Conservation (phyloP, 2,329 filamentous ascomycete genomes). For the Uncinocarpus reesii region DNA sequence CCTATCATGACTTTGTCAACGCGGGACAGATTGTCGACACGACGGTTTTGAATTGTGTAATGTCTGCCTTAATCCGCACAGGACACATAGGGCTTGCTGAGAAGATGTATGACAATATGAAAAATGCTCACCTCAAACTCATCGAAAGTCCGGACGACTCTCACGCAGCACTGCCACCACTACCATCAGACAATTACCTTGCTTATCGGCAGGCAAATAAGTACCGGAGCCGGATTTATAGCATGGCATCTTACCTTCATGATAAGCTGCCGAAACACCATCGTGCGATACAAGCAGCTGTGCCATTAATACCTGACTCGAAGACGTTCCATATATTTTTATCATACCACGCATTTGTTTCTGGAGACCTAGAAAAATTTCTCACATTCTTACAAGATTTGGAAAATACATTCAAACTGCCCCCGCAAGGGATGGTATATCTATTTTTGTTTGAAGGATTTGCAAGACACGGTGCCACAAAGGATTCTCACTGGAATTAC, state of each 20-base stretch:
- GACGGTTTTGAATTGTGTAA: constrained; percentile 73
- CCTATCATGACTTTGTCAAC: constrained; percentile 74
- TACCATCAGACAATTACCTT: constrained; percentile 27
- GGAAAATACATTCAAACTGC: constrained; percentile 53
- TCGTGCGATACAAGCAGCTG: constrained; percentile 53
- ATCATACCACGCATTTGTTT: constrained; percentile 56
- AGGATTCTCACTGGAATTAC: constrained; percentile 60
- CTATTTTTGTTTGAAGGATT: constrained; percentile 77
- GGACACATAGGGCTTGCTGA: constrained; percentile 69
- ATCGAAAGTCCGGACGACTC: constrained; percentile 25
- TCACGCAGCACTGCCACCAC: constrained; percentile 21
- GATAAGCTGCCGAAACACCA: constrained; percentile 45
- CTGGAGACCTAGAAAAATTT: constrained; percentile 63
- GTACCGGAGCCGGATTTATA: constrained; percentile 42
- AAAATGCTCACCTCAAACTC: constrained; percentile 43
- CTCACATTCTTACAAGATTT: constrained; percentile 69
- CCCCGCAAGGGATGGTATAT: constrained; percentile 66
- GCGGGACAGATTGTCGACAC: constrained; percentile 83
- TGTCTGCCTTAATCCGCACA: constrained; percentile 63
- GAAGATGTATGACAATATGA: constrained; percentile 77
- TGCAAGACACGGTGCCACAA: constrained; percentile 55
- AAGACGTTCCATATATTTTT: constrained; percentile 72
- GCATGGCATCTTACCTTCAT: constrained; percentile 35
- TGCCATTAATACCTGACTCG: constrained; percentile 61
- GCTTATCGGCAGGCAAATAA: constrained; percentile 29